Evolutionary conservation across 371 early-diverging fungal genomes (phyloP).

Genomic region (Mucor circinelloides): DNA sequence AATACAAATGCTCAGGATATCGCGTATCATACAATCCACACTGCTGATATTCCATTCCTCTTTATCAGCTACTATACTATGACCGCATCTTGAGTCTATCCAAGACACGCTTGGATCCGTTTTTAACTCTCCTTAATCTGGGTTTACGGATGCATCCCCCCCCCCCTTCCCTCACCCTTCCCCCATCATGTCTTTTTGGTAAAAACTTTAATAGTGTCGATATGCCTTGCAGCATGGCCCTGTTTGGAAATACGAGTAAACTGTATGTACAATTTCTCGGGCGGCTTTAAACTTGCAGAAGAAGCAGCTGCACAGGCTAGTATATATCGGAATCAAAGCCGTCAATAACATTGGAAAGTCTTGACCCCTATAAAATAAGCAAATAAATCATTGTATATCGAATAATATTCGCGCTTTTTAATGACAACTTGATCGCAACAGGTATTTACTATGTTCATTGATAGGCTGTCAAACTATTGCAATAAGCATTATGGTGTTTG

Average conservation of each 20-base stretch:
- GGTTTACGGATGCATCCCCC: neutral
- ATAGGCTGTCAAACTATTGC: too few relatives aligned
- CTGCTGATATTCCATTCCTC: neutral
- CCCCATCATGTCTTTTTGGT: neutral
- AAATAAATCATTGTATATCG: too few relatives aligned
- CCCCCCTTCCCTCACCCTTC: too few relatives aligned
- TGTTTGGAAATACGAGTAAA: neutral
- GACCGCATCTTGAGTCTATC: too few relatives aligned
- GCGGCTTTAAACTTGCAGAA: neutral
- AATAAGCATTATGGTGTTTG: too few relatives aligned
- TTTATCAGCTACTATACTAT: too few relatives aligned
- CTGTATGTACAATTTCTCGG: neutral
- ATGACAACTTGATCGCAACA: too few relatives aligned
- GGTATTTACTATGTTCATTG: too few relatives aligned
- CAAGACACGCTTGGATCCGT: neutral
- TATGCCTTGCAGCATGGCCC: neutral
- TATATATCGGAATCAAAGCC: neutral
- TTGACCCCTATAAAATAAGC: too few relatives aligned
- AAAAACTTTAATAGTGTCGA: neutral
- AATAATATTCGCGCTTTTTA: too few relatives aligned
- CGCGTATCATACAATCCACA: neutral
- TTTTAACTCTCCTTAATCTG: neutral
- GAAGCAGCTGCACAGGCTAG: neutral
- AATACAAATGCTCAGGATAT: neutral
- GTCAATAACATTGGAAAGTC: conserved; percentile 1